Conservation (phyloP, 345 rosid species). For the Eucalyptus shirleyi region DNA sequence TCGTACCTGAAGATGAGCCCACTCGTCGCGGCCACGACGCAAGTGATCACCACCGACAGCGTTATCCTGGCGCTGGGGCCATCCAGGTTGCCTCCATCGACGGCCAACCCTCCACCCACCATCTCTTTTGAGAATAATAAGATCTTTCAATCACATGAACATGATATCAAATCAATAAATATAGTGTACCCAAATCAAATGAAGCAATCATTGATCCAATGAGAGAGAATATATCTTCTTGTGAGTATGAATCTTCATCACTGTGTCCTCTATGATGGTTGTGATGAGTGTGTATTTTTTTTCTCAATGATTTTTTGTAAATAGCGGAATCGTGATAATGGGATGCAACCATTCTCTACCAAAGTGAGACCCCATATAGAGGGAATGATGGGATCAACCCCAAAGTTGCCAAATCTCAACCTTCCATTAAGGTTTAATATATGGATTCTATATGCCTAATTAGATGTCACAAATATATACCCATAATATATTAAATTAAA, state of each 20-base stretch:
- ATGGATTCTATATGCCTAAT: too few species aligned
- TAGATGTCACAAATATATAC: too few species aligned
- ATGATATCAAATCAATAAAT: background rate
- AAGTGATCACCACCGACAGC: constrained; percentile 38
- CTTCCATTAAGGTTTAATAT: too few species aligned
- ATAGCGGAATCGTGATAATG: background rate
- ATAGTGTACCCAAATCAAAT: background rate
- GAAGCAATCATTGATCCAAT: background rate
- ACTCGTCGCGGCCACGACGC: constrained; percentile 68
- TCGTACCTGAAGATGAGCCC: constrained; percentile 85
- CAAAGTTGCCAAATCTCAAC: too few species aligned
- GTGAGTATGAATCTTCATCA: background rate
- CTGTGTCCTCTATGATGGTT: background rate
- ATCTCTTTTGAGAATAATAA: background rate
- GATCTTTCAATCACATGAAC: background rate
- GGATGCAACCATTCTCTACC: too few species aligned
- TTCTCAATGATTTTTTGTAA: background rate
- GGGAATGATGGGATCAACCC: too few species aligned
- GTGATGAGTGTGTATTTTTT: background rate
- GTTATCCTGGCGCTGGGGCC: constrained; percentile 28
- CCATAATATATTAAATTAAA: too few species aligned
- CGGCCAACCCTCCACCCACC: constrained; percentile 31
- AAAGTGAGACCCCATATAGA: accelerated
- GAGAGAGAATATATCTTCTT: background rate
- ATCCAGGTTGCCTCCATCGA: constrained; percentile 5